A percentile compares a stretch with the other conserved stretches of the same genome.
Evolutionary conservation across 139 green algal genomes (phyloP).

Genomic region (Penium margaritaceum): DNA sequence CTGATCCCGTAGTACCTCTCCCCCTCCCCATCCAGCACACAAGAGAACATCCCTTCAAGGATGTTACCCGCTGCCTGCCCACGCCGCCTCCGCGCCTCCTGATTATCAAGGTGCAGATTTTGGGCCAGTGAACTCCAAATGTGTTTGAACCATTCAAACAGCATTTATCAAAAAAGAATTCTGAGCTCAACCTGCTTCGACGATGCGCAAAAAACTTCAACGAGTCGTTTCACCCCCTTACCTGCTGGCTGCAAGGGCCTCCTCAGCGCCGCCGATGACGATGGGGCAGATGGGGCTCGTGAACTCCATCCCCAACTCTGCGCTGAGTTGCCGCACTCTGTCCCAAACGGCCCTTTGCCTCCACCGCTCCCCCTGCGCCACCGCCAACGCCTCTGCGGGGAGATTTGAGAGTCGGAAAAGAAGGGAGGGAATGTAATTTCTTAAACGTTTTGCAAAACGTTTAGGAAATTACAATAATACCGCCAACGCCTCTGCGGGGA

Average conservation of each 20-base stretch:
- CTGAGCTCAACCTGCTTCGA: no score
- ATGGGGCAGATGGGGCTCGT: conserved; percentile 70
- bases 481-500: neutral
- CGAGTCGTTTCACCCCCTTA: no score
- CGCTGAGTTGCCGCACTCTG: neutral
- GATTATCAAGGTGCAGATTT: no score
- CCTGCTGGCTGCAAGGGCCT: conserved; percentile 53
- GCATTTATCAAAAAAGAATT: no score
- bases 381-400: conserved; percentile 11
- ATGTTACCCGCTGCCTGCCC: no score
- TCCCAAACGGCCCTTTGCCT: conserved; percentile 8
- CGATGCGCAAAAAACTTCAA: no score
- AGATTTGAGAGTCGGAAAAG: neutral
- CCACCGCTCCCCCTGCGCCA: conserved; percentile 13
- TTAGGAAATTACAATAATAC: neutral
- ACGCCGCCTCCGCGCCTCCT: no score
- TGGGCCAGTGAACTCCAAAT: no score
- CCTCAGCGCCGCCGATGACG: conserved; percentile 65
- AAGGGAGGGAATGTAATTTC: neutral
- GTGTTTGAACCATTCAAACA: no score
- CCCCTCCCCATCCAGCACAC: no score
- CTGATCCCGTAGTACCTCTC: no score
- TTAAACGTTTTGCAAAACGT: neutral
- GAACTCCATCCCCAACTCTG: conserved; percentile 11
- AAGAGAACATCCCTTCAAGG: no score